Conservation (phyloP, 441 rosid genomes). For the Aquilaria agallochum region DNA sequence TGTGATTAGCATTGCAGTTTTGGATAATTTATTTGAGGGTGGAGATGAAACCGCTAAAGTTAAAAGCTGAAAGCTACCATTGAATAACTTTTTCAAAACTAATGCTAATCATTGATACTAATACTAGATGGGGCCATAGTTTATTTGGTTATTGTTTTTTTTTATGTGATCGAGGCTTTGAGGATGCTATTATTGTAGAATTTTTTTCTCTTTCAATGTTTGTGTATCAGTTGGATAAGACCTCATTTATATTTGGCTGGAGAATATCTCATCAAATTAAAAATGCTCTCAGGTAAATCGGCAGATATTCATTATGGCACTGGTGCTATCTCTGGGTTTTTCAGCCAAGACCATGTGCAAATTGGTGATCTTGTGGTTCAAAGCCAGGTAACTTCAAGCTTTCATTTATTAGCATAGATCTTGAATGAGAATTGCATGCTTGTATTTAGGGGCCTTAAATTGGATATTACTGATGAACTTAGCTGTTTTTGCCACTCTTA, state of each 20-base stretch:
- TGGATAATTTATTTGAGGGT: no score
- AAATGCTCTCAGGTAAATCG: slow-evolving; percentile 40
- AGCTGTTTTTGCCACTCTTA: slow-evolving; percentile 12
- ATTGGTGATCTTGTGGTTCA: slow-evolving; percentile 70
- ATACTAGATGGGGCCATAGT: no score
- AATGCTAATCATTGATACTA: no score
- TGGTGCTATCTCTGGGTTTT: slow-evolving; percentile 82
- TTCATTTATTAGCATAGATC: slow-evolving; percentile 1
- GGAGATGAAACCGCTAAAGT: no score
- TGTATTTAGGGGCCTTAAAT: slow-evolving; percentile 1
- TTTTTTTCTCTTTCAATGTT: no score
- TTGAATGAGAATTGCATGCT: background rate
- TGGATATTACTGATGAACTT: background rate
- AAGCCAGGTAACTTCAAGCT: slow-evolving; percentile 41
- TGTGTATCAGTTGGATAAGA: no score
- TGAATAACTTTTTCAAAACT: no score
- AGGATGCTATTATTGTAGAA: no score
- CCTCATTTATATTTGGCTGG: background rate
- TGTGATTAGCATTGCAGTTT: no score
- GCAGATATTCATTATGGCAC: slow-evolving; percentile 82
- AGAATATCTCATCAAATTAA: slow-evolving; percentile 3
- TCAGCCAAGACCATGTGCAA: slow-evolving; percentile 62
- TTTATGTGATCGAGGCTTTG: no score
- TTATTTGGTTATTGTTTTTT: no score
- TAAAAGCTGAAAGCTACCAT: no score